Conservation (phyloP, 2,329 filamentous ascomycete species). For the Madurella mycetomatis region DNA sequence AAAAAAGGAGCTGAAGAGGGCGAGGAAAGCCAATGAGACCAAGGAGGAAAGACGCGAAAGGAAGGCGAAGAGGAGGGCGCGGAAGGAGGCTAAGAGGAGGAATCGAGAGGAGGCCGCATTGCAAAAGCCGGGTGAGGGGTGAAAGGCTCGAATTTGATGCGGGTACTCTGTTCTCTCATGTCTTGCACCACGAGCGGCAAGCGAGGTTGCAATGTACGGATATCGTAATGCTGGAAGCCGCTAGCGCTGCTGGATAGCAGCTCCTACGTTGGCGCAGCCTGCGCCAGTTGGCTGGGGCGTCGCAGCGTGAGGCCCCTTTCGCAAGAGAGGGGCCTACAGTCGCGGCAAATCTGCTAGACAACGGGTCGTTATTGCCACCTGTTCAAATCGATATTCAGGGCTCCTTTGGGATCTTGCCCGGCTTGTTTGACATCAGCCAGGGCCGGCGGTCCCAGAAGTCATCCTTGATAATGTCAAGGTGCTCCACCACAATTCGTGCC, state of each 20-base stretch:
- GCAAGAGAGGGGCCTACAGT: not conserved
- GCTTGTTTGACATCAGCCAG: constrained; percentile 75
- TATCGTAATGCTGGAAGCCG: not conserved
- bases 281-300: not conserved
- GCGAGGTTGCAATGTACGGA: not conserved
- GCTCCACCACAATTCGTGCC: constrained; percentile 73
- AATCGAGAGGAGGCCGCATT: not conserved
- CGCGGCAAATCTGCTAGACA: not conserved
- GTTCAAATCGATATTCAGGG: constrained; percentile 28
- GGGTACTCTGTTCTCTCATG: not conserved
- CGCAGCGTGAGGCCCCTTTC: not conserved
- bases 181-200: not conserved
- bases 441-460: constrained; percentile 87
- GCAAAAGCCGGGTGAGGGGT: constrained; percentile 7
- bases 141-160: not conserved
- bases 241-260: not conserved
- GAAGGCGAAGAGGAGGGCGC: constrained; percentile 38
- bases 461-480: constrained; percentile 92
- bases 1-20: constrained; percentile 34
- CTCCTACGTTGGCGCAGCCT: not conserved
- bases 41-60: constrained; percentile 46
- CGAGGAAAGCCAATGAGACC: constrained; percentile 33
- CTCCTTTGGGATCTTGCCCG: constrained; percentile 64
- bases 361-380: not conserved
- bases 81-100: not conserved